Percentiles rank a stretch among this genome's conserved stretches.
Conservation (phyloP, 2,329 filamentous ascomycete species). For the Monosporascus ibericus region DNA sequence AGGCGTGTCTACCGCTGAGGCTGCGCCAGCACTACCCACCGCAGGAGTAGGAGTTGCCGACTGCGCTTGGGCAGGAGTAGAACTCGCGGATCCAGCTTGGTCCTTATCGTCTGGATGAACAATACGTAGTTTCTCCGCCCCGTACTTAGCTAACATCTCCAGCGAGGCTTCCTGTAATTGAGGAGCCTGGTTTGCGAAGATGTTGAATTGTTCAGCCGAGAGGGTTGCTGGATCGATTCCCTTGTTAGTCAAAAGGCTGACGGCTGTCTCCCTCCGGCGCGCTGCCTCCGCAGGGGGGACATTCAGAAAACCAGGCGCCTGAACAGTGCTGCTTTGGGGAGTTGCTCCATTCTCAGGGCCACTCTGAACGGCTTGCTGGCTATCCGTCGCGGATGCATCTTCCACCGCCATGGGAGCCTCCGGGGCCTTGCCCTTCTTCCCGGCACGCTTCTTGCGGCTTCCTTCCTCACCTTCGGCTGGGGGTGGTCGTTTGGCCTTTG, state of each 20-base stretch:
- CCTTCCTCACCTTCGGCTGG: conserved; percentile 21
- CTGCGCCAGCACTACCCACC: conserved; percentile 1
- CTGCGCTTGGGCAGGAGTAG: conserved; percentile 16
- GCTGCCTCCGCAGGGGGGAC: conserved; percentile 41
- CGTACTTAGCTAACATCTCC: conserved; percentile 50
- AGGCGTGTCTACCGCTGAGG: conserved; percentile 14
- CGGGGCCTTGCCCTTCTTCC: conserved; percentile 18
- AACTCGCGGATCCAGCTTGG: conserved; percentile 18
- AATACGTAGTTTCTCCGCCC: conserved; percentile 50
- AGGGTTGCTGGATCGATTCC: conserved; percentile 47
- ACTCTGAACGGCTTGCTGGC: conserved; percentile 4
- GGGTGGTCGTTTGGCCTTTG: conserved; percentile 23
- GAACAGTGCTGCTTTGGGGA: conserved; percentile 8
- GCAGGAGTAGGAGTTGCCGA: conserved; percentile 8
- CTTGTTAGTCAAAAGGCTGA: conserved; percentile 38
- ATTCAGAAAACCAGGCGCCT: conserved; percentile 29
- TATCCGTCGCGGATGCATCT: not conserved
- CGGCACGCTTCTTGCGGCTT: conserved; percentile 19
- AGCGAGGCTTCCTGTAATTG: conserved; percentile 49
- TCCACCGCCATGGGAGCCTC: conserved; percentile 11
- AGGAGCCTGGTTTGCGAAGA: conserved; percentile 54
- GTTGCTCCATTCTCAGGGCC: conserved; percentile 9
- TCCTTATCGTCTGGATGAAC: conserved; percentile 43
- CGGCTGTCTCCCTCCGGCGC: conserved; percentile 43
- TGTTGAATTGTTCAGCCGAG: conserved; percentile 50